Conservation (phyloP, 73 alveolate species). For the Effrenium voratum region DNA sequence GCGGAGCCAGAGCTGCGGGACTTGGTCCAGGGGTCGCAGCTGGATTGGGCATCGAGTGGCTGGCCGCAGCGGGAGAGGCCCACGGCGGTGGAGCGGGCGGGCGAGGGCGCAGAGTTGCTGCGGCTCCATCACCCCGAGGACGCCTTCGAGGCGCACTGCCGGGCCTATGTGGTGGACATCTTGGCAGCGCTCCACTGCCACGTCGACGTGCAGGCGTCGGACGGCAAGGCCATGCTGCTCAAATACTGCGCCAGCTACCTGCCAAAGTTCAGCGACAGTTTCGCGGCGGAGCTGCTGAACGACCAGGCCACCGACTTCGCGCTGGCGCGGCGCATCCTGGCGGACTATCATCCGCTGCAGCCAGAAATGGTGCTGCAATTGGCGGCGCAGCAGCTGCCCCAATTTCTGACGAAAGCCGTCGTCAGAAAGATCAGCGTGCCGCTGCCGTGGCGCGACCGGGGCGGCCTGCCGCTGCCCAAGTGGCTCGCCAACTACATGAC, state of each 20-base stretch:
- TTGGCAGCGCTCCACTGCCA: constrained; percentile 33
- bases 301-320: constrained; percentile 26
- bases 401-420: background rate
- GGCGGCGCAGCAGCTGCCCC: constrained; percentile 4
- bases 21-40: constrained; percentile 1
- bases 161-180: constrained; percentile 13
- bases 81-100: background rate
- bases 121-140: background rate
- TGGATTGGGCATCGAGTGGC: constrained; percentile 6
- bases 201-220: background rate
- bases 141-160: background rate
- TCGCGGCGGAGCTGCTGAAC: constrained; percentile 35
- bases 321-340: constrained; percentile 1
- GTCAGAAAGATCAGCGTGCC: background rate
- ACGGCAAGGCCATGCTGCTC: constrained; percentile 14
- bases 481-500: background rate
- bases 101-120: background rate
- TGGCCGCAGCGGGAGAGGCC: background rate
- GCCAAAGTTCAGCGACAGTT: constrained; percentile 29
- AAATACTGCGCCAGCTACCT: constrained; percentile 26
- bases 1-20: constrained; percentile 8
- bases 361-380: constrained; percentile 19
- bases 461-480: background rate
- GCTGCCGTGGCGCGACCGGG: constrained; percentile 14
- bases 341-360: constrained; percentile 33